Evolutionary conservation across 2,329 filamentous ascomycete genomes (phyloP), one percentile per base, ranked within the genome.

Genomic region (Tolypocladium guangdongense): DNA sequence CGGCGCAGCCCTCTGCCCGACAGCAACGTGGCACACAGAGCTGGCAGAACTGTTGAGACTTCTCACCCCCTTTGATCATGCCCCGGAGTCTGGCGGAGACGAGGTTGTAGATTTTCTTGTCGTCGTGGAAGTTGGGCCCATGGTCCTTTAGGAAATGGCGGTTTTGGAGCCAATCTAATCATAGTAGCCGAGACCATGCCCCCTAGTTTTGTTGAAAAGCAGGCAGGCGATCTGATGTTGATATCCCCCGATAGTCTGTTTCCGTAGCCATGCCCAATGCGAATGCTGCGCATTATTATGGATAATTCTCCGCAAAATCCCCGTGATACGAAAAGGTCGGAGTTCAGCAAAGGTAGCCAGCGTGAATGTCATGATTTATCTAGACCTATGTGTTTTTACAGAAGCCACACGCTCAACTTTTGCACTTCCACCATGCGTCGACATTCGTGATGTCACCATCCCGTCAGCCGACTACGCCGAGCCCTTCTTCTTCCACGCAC

Each of bases 401-500:
- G 14, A 32, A 32, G 18, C 27, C 5, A 46, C 18, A 7, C 18
- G 27, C 43, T 20, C 27, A 33, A 20, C 41, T 32, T 20, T 33
- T 33, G 43, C 27, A 46, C 11, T 8, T 20, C 41, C 43, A n/a
- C 4, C 43, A 8, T n/a, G 18, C 24, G 20, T 22, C 39, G 18
- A 32, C 18, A 18, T 11, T 30, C 27, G 43, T 24, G n/a, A 18
- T 12, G 27, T 32, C 10, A 20, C 10, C 18, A 20, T n/a, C 10
- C 7, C 27, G 27, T 27, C 27, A 56, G 57, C 52, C 43, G 49
- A n/a, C 35, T 53, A 49, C 14, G 46, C 30, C 46, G 47, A 51
- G 24, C 54, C 63, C 62, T 74, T 71, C 62, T 73, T 72, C 62
- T 72, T 74, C 73, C 77, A 78, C 38, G 71, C 69, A 3, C 69